Base-by-base conservation (phyloP, 805 yeast species). In the Nakazawaea wickerhamii region DNA sequence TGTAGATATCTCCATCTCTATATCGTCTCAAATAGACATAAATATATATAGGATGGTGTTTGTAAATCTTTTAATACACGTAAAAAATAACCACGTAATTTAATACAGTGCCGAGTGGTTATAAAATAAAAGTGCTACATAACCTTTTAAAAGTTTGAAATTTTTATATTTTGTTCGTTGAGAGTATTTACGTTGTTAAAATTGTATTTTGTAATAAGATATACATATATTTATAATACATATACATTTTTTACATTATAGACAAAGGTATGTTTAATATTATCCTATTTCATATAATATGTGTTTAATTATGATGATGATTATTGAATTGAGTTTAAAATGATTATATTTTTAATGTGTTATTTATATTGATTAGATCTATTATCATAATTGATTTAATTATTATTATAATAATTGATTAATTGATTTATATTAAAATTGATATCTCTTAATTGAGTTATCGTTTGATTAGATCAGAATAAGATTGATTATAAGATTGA, bases 81-180 rank as follows among this genome's bases (percentile, higher is more conserved):
- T 23, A 10, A 10, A 8, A 10, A 23, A 10, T 23, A 23, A 23
- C 26, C 10, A 23, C 26, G 26, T 23, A 23, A 23, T 7, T 10
- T 10, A 10, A 23, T 10, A 23, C 11, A 13, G 14, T 8, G 14
- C 14, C 14, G 11, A 10, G 31, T 28, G 7, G 10, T 23, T 23
- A 30, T 30, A 13, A 30, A 13, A 31, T 10, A 31, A 17, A 31
- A 31, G 35, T 31, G 35, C 35, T 31, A 17, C 32, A 40, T 22
- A 22, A 25, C 30, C 31, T 21, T 30, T 25, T 25, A 21, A 13
- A 13, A 13, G n/a, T 26, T 30, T 18, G 30, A 8, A 25, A 33
- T 11, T 41, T 30, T 31, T 31, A 13, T 33, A 9, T 11, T 33
- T 21, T 33, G 13, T 13, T 21, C 15, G 11, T 21, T 10, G 13